These are phyloP conservation scores for Umbilicaria muhlenbergii DNA, from an alignment of 495 filamentous ascomycete genomes.

Conservation along the genomic window DNA sequence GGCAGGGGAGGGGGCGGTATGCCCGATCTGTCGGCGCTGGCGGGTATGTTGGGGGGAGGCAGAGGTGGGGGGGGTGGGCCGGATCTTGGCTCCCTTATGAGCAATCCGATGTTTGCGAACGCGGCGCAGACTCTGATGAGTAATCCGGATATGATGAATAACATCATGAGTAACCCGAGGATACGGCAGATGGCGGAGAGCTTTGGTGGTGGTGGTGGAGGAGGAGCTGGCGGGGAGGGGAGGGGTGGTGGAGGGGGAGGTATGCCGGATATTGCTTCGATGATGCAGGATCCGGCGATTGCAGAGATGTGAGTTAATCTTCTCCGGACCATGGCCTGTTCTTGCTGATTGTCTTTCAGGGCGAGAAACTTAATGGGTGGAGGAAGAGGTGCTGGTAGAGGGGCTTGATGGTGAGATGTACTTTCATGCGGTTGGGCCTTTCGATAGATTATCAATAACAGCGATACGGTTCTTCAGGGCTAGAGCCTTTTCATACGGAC, in stretches of 20 bases:
- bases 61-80: constrained; percentile 69
- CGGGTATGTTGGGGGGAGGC: constrained; percentile 39
- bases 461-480: too few species aligned
- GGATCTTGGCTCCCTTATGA: constrained; percentile 75
- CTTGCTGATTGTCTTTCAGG: background rate
- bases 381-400: background rate
- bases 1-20: constrained; percentile 23
- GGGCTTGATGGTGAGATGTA: background rate
- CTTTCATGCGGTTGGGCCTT: too few species aligned
- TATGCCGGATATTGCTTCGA: constrained; percentile 58
- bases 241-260: constrained; percentile 46
- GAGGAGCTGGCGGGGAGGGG: constrained; percentile 25
- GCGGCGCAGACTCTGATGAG: constrained; percentile 97
- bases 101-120: constrained; percentile 88
- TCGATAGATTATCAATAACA: too few species aligned
- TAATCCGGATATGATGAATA: constrained; percentile 79
- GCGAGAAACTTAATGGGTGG: constrained; percentile 4
- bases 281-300: constrained; percentile 86
- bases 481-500: too few species aligned
- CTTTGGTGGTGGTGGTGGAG: constrained; percentile 35
- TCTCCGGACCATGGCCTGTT: background rate
- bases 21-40: constrained; percentile 27
- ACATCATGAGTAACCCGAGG: constrained; percentile 86
- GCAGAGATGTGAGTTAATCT: constrained; percentile 68
- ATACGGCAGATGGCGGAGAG: constrained; percentile 65